phyloP scores from a whole-genome alignment of 2,329 filamentous ascomycete genomes.

The Huntiella savannae region DNA sequence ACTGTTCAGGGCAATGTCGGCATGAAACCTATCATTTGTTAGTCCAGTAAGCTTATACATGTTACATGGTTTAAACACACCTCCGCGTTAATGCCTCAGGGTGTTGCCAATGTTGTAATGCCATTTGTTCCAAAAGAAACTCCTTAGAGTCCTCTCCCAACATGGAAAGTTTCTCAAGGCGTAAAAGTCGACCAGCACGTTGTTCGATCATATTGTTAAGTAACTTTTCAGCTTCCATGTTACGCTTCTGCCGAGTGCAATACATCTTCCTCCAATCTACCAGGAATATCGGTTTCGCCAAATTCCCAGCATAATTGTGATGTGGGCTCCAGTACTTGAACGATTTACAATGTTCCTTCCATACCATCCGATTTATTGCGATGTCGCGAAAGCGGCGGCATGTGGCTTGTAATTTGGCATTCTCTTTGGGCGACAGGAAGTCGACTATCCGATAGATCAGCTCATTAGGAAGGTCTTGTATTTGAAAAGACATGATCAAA shows the following conservation, averaged over 20 bases:
- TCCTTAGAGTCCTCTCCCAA: slow-evolving; percentile 82
- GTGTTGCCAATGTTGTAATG: slow-evolving; percentile 30
- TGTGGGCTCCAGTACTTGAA: slow-evolving; percentile 59
- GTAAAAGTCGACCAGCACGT: slow-evolving; percentile 48
- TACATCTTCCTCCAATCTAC: slow-evolving; percentile 62
- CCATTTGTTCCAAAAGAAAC: slow-evolving; percentile 48
- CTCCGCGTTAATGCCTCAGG: slow-evolving; percentile 64
- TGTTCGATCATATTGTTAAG: slow-evolving; percentile 53
- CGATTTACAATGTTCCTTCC: slow-evolving; percentile 54
- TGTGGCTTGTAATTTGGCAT: slow-evolving; percentile 12
- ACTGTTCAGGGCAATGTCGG: slow-evolving; percentile 20
- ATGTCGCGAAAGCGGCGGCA: slow-evolving; percentile 21
- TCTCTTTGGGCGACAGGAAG: slow-evolving; percentile 37
- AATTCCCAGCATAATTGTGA: slow-evolving; percentile 40
- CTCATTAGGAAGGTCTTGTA: slow-evolving; percentile 50
- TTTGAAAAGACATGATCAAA: not conserved
- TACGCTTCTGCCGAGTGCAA: slow-evolving; percentile 32
- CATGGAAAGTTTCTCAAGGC: slow-evolving; percentile 50
- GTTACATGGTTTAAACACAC: slow-evolving; percentile 16
- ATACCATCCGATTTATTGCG: slow-evolving; percentile 45
- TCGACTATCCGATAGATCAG: slow-evolving; percentile 62
- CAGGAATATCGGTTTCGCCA: slow-evolving; percentile 30
- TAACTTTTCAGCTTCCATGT: slow-evolving; percentile 30
- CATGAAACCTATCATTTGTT: slow-evolving; percentile 9
- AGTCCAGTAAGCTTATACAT: not conserved